Evolutionary conservation across 176 grass and related monocot genomes (phyloP).

Genomic region (Phragmites australis): DNA sequence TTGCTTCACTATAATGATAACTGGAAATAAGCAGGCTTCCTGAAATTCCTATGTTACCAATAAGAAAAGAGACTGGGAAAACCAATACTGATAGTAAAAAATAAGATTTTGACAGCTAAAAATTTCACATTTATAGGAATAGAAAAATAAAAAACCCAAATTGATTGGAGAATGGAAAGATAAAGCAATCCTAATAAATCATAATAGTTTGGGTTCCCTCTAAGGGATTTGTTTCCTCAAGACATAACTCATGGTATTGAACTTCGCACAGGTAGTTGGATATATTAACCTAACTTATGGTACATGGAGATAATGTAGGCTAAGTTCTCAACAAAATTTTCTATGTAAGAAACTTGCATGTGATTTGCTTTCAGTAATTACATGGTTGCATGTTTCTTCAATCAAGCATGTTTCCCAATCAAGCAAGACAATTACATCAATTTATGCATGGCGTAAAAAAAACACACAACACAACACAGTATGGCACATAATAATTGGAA

Average conservation of each 20-base stretch:
- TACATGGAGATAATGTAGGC: not conserved
- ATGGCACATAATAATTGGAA: slow-evolving; percentile 3
- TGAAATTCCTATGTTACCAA: not conserved
- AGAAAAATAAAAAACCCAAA: not conserved
- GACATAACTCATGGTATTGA: not conserved
- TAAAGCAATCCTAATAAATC: not conserved
- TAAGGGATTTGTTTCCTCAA: not conserved
- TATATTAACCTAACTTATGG: not conserved
- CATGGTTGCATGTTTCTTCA: not conserved
- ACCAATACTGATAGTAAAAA: not conserved
- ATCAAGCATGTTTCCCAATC: not conserved
- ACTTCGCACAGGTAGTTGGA: not conserved
- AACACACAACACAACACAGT: not conserved
- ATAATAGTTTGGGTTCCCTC: not conserved
- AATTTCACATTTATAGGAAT: not conserved
- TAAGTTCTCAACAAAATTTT: not conserved
- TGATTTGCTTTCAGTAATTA: slow-evolving; percentile 13
- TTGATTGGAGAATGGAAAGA: slow-evolving; percentile 2
- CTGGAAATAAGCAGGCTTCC: not conserved
- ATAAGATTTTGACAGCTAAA: not conserved
- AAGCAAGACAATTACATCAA: not conserved
- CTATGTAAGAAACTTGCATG: slow-evolving; percentile 1
- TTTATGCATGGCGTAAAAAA: not conserved
- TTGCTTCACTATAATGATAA: not conserved
- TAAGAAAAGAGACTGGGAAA: not conserved